Conservation (phyloP, 495 filamentous ascomycete species). For the Eremomyces bilateralis region DNA sequence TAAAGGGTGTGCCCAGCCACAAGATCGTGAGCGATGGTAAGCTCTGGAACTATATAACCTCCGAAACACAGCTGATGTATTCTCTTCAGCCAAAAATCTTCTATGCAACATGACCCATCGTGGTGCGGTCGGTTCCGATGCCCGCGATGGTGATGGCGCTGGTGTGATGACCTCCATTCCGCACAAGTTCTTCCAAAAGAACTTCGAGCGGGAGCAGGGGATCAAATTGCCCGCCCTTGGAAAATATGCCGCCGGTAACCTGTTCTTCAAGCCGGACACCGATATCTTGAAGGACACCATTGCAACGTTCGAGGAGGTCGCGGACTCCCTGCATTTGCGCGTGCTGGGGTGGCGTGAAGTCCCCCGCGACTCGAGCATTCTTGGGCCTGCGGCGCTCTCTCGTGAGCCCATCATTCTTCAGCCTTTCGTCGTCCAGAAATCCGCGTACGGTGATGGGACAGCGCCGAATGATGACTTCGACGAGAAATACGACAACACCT, state of each 20-base stretch:
- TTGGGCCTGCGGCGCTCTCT: conserved; percentile 83
- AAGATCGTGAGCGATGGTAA: conserved; percentile 99
- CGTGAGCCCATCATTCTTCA: conserved; percentile 89
- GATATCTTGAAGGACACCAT: conserved; percentile 76
- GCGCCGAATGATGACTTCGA: conserved; percentile 61
- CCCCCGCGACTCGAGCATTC: conserved; percentile 73
- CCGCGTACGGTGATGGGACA: conserved; percentile 69
- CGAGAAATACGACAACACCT: conserved; percentile 58
- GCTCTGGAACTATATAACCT: too few relatives aligned
- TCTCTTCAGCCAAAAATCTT: conserved; percentile 60
- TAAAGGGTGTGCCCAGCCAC: conserved; percentile 93
- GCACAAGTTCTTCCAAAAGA: conserved; percentile 97
- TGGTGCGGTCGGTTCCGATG: conserved; percentile 93
- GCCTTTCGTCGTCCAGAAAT: conserved; percentile 79
- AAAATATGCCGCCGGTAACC: conserved; percentile 91
- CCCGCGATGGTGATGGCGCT: conserved; percentile 90
- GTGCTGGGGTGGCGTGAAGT: conserved; percentile 95
- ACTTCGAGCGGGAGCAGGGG: conserved; percentile 77
- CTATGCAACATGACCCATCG: conserved; percentile 99
- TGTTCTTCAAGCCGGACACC: conserved; percentile 95
- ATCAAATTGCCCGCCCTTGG: conserved; percentile 70
- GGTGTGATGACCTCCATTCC: conserved; percentile 99
- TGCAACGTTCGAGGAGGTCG: conserved; percentile 75
- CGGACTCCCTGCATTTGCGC: conserved; percentile 64
- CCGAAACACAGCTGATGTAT: too few relatives aligned